Conservation (phyloP, 345 rosid genomes). For the Acer campestre region DNA sequence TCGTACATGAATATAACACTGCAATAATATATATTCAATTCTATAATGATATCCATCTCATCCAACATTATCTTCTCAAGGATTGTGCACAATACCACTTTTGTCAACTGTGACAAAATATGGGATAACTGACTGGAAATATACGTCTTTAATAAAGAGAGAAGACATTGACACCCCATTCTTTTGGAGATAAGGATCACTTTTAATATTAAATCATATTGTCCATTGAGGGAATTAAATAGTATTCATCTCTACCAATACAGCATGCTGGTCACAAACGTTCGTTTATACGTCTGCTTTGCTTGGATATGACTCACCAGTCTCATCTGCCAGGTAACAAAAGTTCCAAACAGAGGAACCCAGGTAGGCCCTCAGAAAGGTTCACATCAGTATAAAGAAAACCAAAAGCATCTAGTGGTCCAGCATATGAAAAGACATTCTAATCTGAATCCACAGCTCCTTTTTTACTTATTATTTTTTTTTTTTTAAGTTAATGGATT, state of each 20-base stretch:
- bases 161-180: too few relatives aligned
- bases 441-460: neutral
- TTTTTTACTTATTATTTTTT: too few relatives aligned
- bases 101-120: too few relatives aligned
- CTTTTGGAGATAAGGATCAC: too few relatives aligned
- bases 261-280: neutral
- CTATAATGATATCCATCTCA: too few relatives aligned
- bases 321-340: neutral
- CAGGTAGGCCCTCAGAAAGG: neutral
- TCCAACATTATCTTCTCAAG: too few relatives aligned
- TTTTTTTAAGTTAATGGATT: neutral
- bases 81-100: too few relatives aligned
- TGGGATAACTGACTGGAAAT: too few relatives aligned
- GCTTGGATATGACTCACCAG: neutral
- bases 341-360: neutral
- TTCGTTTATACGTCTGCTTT: neutral
- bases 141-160: neutral
- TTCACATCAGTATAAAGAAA: slow-evolving; percentile 8
- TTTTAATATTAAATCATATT: neutral
- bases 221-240: neutral
- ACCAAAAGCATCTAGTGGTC: slow-evolving; percentile 10
- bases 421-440: neutral
- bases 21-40: too few relatives aligned
- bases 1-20: neutral
- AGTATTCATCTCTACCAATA: neutral